These are phyloP conservation scores for Dunaliella salina DNA, from an alignment of 163 green algal genomes.

Conservation along the genomic window DNA sequence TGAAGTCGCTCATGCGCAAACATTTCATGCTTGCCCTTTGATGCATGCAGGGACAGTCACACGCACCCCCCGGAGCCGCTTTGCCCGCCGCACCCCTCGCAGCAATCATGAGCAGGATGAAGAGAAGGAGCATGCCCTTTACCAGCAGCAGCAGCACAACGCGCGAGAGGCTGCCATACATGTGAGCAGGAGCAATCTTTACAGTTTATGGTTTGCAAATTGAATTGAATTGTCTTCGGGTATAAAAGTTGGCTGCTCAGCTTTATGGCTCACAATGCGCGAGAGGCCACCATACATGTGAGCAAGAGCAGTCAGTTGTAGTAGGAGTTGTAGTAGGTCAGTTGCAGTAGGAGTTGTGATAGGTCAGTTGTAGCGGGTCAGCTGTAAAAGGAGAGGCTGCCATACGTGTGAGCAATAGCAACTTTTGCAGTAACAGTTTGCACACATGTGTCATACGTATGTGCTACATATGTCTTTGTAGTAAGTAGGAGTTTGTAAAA, in stretches of 20 bases:
- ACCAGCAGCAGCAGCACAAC: background rate
- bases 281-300: background rate
- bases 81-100: background rate
- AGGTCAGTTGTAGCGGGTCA: too few relatives aligned
- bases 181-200: background rate
- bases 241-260: background rate
- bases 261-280: background rate
- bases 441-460: too few relatives aligned
- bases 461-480: too few relatives aligned
- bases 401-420: background rate
- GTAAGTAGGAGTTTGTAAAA: too few relatives aligned
- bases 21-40: background rate
- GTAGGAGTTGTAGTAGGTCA: too few relatives aligned
- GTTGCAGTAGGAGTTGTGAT: too few relatives aligned
- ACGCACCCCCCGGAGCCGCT: background rate
- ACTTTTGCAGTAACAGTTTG: background rate
- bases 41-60: background rate
- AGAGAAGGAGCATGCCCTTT: background rate
- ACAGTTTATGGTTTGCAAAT: background rate
- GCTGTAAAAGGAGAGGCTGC: too few relatives aligned
- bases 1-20: background rate
- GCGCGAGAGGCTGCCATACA: background rate
- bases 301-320: too few relatives aligned
- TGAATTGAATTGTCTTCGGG: background rate
- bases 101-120: background rate